These are phyloP conservation scores for Malassezia brasiliensis DNA, from an alignment of 1,284 basidiomycete genomes.

Conservation along the genomic window DNA sequence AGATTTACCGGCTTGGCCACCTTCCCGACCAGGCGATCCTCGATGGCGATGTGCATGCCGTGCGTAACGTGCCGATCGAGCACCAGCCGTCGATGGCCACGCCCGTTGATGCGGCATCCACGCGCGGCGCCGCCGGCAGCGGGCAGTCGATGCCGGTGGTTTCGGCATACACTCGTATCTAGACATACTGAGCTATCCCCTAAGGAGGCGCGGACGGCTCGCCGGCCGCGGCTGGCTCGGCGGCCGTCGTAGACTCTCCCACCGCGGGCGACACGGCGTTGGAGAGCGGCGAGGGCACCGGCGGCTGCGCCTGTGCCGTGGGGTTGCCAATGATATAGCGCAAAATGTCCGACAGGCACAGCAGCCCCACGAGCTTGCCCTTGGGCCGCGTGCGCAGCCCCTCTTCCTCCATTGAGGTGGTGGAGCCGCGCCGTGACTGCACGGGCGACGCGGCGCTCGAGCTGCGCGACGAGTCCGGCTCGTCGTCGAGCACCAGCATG, in stretches of 20 bases:
- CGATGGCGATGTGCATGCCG: conserved; percentile 19
- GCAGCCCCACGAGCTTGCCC: conserved; percentile 32
- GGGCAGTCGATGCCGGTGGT: conserved; percentile 4
- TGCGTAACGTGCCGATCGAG: neutral
- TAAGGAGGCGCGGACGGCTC: too few relatives aligned
- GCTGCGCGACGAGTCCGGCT: neutral
- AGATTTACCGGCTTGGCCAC: conserved; percentile 63
- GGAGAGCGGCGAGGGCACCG: neutral
- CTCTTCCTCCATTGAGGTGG: neutral
- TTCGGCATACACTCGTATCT: conserved; percentile 18
- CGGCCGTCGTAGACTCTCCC: too few relatives aligned
- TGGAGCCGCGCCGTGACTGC: neutral
- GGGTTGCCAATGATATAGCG: conserved; percentile 38
- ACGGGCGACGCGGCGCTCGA: neutral
- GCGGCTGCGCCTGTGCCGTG: neutral
- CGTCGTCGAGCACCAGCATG: conserved; percentile 50
- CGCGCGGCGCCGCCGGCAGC: neutral
- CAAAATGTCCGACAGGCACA: conserved; percentile 40
- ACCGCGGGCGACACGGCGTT: neutral
- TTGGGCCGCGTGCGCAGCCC: neutral
- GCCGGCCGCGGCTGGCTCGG: too few relatives aligned
- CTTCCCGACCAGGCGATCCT: conserved; percentile 57
- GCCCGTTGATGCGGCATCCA: neutral
- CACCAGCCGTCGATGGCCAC: neutral
- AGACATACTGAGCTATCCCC: neutral